Evolutionary conservation across 371 early-diverging fungal genomes (phyloP).

Genomic region (Mucor piriformis): DNA sequence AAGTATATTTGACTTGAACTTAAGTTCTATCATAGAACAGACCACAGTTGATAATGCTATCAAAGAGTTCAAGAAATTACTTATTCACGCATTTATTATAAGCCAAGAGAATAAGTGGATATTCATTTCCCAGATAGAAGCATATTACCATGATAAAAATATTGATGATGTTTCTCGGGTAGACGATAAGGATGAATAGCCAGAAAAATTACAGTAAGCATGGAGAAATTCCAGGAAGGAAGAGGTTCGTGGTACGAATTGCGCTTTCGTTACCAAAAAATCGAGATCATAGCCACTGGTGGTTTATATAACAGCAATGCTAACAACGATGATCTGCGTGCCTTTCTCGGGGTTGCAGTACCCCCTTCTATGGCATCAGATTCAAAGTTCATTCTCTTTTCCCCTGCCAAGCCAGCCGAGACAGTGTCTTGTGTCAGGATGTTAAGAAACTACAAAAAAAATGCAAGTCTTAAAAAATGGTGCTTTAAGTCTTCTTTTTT

Average conservation of each 20-base stretch:
- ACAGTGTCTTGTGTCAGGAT: background rate
- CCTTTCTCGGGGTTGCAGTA: background rate
- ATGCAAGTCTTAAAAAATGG: background rate
- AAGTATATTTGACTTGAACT: too few species aligned
- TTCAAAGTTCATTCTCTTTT: background rate
- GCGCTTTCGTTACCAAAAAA: background rate
- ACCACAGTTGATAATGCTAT: background rate
- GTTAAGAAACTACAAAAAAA: background rate
- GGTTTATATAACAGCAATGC: too few species aligned
- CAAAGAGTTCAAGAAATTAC: background rate
- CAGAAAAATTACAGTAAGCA: background rate
- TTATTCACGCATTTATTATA: background rate
- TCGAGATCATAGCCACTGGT: background rate
- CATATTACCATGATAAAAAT: background rate
- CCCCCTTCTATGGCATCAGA: background rate
- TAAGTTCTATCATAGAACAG: too few species aligned
- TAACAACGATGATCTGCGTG: too few species aligned
- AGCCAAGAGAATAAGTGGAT: constrained; percentile 3
- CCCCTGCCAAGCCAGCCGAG: background rate
- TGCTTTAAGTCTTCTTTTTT: background rate
- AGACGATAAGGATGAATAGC: background rate
- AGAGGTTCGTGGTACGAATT: background rate
- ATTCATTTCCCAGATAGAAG: background rate
- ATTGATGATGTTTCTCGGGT: background rate
- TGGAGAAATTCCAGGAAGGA: background rate